Evolutionary conservation across 148 eudicot genomes (phyloP).

Genomic region (Rhododendron ferrugineum): DNA sequence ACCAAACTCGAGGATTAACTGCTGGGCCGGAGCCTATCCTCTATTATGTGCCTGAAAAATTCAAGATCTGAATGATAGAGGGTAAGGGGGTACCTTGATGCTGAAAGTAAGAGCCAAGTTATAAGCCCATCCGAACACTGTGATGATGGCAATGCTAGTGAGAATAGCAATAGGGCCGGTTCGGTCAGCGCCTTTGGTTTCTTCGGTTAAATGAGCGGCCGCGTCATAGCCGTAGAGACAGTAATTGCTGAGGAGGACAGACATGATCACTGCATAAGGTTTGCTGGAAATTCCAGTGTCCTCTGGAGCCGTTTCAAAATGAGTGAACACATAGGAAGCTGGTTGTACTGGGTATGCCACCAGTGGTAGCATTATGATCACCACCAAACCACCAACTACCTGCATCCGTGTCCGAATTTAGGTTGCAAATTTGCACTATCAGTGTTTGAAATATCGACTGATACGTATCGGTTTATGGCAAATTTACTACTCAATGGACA

Average conservation of each 20-base stretch:
- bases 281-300: conserved; percentile 44
- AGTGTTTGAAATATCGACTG: background rate
- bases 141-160: conserved; percentile 52
- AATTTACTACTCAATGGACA: background rate
- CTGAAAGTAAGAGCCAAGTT: conserved; percentile 66
- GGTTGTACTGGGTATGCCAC: conserved; percentile 50
- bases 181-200: conserved; percentile 62
- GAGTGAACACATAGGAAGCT: conserved; percentile 54
- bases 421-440: background rate
- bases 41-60: background rate
- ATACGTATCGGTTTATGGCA: background rate
- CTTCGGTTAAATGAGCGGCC: conserved; percentile 72
- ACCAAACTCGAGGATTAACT: background rate
- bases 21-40: background rate
- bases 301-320: conserved; percentile 38
- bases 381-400: conserved; percentile 54
- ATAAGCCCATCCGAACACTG: conserved; percentile 62
- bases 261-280: conserved; percentile 45
- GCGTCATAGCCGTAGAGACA: conserved; percentile 62
- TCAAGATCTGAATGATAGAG: background rate
- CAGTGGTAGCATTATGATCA: conserved; percentile 58
- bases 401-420: conserved; percentile 10
- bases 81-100: conserved; percentile 41
- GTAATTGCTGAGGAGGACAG: conserved; percentile 61
- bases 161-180: conserved; percentile 66